Base-by-base conservation (phyloP, 1,139 yeast genomes). In the Magnusiomyces ingens region DNA sequence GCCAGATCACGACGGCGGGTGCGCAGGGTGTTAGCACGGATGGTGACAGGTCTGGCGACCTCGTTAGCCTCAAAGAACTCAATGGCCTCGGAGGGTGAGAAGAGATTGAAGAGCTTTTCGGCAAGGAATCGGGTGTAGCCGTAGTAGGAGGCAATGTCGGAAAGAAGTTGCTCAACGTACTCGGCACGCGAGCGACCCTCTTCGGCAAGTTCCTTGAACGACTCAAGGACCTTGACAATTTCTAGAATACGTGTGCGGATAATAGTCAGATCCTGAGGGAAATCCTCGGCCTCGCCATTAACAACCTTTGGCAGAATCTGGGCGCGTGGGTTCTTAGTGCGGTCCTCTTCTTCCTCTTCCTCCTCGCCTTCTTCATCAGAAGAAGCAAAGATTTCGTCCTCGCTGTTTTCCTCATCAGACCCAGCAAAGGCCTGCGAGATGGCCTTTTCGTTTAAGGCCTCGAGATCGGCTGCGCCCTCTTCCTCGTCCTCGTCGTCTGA, bases 31-130 rank as follows among this genome's bases (percentile, higher is more conserved):
- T 94, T 94, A 41, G 99, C 90, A 75, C 99, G 85, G 62, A 94
- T 91, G 35, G 99, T 93, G 55, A 93, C 79, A 48, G 99, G 99
- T 70, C 99, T 81, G 38, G 96, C 87, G 56, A 91, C 88, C 74
- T 94, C 99, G 72, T 93, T 93, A 49, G 99, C 98, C 75, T 94
- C 99, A 64, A 94, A 94, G 67, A 94, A 94, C 71, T 93, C 99
- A 79, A 94, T 81, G 17, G 99, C 99, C 74, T 94, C 99, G 17
- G 93, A 78, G 41, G 98, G 98, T 15, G 94, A 81, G 69, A 94
- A 94, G 58, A 93, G 76, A 64, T 90, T 82, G 75, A 90, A 90
- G 57, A 93, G 77, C 70, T 91, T 91, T 65, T 90, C 97, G 32
- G 99, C 99, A 65, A 94, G 78, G 68, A 85, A 90, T 63, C 83